These are phyloP conservation scores for Fusarium sp. DNA, from an alignment of 2,329 filamentous ascomycete genomes.

Conservation along the genomic window DNA sequence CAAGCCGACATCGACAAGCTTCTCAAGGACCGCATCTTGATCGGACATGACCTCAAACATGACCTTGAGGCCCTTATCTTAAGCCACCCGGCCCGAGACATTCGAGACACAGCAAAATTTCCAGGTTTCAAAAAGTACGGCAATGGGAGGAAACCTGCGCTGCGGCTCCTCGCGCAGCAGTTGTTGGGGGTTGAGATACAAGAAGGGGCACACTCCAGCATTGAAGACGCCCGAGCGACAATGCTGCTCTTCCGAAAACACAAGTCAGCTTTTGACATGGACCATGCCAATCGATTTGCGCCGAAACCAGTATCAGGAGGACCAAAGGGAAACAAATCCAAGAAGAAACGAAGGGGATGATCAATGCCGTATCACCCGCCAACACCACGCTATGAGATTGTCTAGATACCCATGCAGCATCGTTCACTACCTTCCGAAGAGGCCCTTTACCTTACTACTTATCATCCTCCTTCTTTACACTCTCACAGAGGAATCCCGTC, in stretches of 20 bases:
- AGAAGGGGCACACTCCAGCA: slow-evolving; percentile 72
- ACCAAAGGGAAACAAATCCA: slow-evolving; percentile 55
- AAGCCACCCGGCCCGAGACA: slow-evolving; percentile 81
- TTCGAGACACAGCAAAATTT: slow-evolving; percentile 87
- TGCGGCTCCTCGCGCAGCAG: slow-evolving; percentile 69
- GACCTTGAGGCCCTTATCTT: slow-evolving; percentile 81
- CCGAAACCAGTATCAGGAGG: slow-evolving; percentile 42
- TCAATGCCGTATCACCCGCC: background rate
- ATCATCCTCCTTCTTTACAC: background rate
- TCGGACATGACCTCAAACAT: slow-evolving; percentile 87
- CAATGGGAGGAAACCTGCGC: slow-evolving; percentile 75
- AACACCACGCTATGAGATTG: slow-evolving; percentile 2
- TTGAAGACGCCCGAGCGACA: slow-evolving; percentile 85
- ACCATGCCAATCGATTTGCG: slow-evolving; percentile 77
- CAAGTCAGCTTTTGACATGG: slow-evolving; percentile 87
- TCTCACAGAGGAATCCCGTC: slow-evolving; percentile 73
- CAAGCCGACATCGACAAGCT: slow-evolving; percentile 78
- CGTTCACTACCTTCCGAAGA: background rate
- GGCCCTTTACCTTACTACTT: too few species aligned
- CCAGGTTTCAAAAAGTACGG: slow-evolving; percentile 77
- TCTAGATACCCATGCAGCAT: slow-evolving; percentile 38
- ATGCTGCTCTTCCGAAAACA: slow-evolving; percentile 90
- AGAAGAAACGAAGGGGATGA: slow-evolving; percentile 53
- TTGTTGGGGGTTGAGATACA: slow-evolving; percentile 73
- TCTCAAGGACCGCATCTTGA: slow-evolving; percentile 76